phyloP scores from a whole-genome alignment of 2,329 filamentous ascomycete genomes.

The Diaporthe sp. region DNA sequence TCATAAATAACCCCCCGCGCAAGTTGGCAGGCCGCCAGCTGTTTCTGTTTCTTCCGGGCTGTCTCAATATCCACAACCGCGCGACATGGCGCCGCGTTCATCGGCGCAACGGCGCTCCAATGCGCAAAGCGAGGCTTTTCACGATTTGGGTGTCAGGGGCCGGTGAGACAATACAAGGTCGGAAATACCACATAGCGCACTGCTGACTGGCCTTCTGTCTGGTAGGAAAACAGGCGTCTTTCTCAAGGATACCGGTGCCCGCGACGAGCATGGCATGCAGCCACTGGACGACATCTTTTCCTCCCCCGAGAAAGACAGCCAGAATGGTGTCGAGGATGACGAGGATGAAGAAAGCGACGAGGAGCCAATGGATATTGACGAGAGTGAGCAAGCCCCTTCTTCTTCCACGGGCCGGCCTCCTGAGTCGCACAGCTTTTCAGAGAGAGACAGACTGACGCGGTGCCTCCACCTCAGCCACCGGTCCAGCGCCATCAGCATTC shows the following conservation, averaged over 20 bases:
- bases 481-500: conserved; percentile 66
- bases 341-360: conserved; percentile 53
- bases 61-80: conserved; percentile 21
- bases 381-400: conserved; percentile 56
- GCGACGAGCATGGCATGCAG: conserved; percentile 94
- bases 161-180: conserved; percentile 52
- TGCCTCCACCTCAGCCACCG: conserved; percentile 56
- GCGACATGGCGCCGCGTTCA: conserved; percentile 55
- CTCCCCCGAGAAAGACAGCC: conserved; percentile 75
- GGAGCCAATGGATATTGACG: conserved; percentile 62
- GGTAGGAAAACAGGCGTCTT: conserved; percentile 89
- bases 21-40: conserved; percentile 14
- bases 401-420: too few species aligned
- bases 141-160: conserved; percentile 63
- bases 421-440: background rate
- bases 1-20: conserved; percentile 8
- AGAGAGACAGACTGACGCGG: conserved; percentile 13
- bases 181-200: background rate
- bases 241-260: conserved; percentile 80
- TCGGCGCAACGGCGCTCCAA: conserved; percentile 53
- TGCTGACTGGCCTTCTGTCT: background rate
- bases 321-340: conserved; percentile 50
- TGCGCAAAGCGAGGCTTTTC: conserved; percentile 61
- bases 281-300: conserved; percentile 90
- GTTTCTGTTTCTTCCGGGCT: conserved; percentile 3